Conservation (phyloP, 257 asterid species). For the Schizonepeta tenuifolia region DNA sequence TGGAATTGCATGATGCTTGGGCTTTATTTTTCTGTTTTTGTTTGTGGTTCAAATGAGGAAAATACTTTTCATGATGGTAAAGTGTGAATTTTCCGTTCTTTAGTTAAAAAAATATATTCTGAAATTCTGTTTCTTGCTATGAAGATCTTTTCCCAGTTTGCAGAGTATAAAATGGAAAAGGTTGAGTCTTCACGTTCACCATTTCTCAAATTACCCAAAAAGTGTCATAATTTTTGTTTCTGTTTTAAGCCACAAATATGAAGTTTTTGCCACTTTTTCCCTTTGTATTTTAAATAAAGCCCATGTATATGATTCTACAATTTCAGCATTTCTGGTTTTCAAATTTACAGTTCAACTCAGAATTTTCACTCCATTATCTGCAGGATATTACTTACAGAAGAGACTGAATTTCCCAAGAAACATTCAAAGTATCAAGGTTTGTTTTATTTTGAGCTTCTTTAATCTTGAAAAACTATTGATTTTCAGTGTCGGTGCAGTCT, state of each 20-base stretch:
- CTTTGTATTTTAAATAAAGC: not conserved
- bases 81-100: slow-evolving; percentile 1
- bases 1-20: slow-evolving; percentile 19
- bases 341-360: slow-evolving; percentile 17
- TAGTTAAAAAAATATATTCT: not conserved
- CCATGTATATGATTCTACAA: not conserved
- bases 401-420: not conserved
- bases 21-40: not conserved
- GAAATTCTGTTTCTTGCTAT: slow-evolving; percentile 14
- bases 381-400: slow-evolving; percentile 20
- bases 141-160: slow-evolving; percentile 11
- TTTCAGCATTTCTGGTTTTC: slow-evolving; percentile 16
- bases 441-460: slow-evolving; percentile 3
- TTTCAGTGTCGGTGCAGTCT: slow-evolving; percentile 46
- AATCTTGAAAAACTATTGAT: not conserved
- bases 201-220: slow-evolving; percentile 5
- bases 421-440: slow-evolving; percentile 29
- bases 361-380: slow-evolving; percentile 17
- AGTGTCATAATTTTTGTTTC: slow-evolving; percentile 1
- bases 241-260: slow-evolving; percentile 22
- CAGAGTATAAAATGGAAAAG: slow-evolving; percentile 28
- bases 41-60: not conserved
- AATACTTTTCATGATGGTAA: not conserved
- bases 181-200: slow-evolving; percentile 20
- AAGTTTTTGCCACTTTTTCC: not conserved